Evolutionary conservation across 371 early-diverging fungal species (phyloP).

Genomic region (Mucor sp.): DNA sequence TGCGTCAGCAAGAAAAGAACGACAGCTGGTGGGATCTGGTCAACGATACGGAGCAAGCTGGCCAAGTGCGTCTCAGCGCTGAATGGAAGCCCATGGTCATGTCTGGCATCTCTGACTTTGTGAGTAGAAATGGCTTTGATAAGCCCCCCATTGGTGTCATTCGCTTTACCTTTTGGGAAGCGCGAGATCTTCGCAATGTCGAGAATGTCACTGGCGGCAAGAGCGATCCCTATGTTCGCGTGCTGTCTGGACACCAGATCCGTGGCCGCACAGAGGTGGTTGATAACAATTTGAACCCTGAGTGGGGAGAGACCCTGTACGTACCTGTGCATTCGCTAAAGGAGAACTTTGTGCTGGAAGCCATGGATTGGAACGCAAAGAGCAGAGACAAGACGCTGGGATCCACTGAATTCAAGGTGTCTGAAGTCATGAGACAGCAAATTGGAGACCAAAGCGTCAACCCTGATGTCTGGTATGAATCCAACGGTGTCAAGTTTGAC

Average conservation of each 20-base stretch:
- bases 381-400: constrained; percentile 72
- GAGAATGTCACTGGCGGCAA: constrained; percentile 67
- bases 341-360: constrained; percentile 73
- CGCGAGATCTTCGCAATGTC: constrained; percentile 73
- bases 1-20: constrained; percentile 29
- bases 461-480: constrained; percentile 47
- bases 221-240: constrained; percentile 85
- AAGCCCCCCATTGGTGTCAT: constrained; percentile 81
- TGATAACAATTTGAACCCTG: constrained; percentile 78
- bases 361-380: constrained; percentile 77
- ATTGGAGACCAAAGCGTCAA: constrained; percentile 37
- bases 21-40: constrained; percentile 52
- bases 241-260: constrained; percentile 65
- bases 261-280: constrained; percentile 72
- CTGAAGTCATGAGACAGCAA: constrained; percentile 48
- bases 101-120: constrained; percentile 42
- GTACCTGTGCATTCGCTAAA: constrained; percentile 70
- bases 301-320: constrained; percentile 84
- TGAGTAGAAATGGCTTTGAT: constrained; percentile 44
- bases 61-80: constrained; percentile 49
- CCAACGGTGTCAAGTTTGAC: constrained; percentile 30
- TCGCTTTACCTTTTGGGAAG: constrained; percentile 76
- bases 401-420: constrained; percentile 47
- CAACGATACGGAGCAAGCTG: constrained; percentile 28
- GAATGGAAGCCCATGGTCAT: constrained; percentile 64